Percentiles rank a stretch among this genome's conserved stretches.
Conservation (phyloP, 106 monocot genomes). For the Alisma plantagoaquatica region DNA sequence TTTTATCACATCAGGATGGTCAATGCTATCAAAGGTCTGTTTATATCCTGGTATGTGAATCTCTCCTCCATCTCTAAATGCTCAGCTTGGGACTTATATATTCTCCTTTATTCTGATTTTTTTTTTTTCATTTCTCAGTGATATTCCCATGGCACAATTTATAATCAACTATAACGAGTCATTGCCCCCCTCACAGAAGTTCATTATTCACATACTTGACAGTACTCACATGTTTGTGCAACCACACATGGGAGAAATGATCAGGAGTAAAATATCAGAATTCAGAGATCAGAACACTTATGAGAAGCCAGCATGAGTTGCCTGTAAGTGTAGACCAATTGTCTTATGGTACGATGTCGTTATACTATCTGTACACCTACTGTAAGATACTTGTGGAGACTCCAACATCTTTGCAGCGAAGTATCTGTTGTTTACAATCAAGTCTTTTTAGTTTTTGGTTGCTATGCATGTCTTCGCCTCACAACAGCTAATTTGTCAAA, state of each 20-base stretch:
- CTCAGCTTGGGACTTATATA: not conserved
- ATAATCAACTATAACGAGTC: constrained; percentile 65
- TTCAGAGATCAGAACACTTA: constrained; percentile 85
- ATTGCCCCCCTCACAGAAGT: constrained; percentile 55
- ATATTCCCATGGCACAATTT: constrained; percentile 85
- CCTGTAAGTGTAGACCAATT: too few relatives aligned
- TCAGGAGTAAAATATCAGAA: constrained; percentile 53
- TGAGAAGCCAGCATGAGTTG: constrained; percentile 69
- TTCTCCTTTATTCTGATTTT: not conserved
- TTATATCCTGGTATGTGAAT: constrained; percentile 62
- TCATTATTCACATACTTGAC: too few relatives aligned
- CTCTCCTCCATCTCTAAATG: not conserved
- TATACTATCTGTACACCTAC: too few relatives aligned
- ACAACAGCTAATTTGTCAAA: too few relatives aligned
- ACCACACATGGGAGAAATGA: constrained; percentile 63
- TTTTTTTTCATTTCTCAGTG: constrained; percentile 25
- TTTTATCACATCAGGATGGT: too few relatives aligned
- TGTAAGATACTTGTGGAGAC: too few relatives aligned
- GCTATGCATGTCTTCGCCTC: too few relatives aligned
- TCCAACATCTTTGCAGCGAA: too few relatives aligned
- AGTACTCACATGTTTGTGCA: constrained; percentile 77
- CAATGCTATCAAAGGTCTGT: constrained; percentile 81
- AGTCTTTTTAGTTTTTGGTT: too few relatives aligned
- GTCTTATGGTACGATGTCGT: too few relatives aligned
- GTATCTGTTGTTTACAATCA: too few relatives aligned